These are phyloP conservation scores for Alternaria panax DNA, from an alignment of 2,329 filamentous ascomycete species.

Conservation along the genomic window DNA sequence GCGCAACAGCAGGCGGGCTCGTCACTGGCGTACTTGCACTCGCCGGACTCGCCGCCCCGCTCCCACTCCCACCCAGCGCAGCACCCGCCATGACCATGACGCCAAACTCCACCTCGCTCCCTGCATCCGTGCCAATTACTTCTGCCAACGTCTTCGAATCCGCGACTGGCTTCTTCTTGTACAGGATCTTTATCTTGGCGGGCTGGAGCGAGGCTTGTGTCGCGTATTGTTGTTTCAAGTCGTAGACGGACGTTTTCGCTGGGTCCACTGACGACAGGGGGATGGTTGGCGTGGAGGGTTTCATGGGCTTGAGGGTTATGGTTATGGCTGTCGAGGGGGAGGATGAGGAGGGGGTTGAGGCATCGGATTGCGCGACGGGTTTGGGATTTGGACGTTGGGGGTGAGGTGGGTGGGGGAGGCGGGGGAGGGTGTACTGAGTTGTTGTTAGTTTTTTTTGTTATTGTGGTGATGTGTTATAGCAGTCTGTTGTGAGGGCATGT, in stretches of 20 bases:
- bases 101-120: slow-evolving; percentile 72
- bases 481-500: neutral
- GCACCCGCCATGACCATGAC: slow-evolving; percentile 83
- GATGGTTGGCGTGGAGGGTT: slow-evolving; percentile 68
- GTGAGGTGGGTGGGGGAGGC: slow-evolving; percentile 64
- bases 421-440: slow-evolving; percentile 73
- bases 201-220: slow-evolving; percentile 63
- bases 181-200: slow-evolving; percentile 84
- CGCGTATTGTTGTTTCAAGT: slow-evolving; percentile 76
- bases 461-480: too few relatives aligned
- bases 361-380: slow-evolving; percentile 56
- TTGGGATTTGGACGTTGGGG: slow-evolving; percentile 55
- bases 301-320: slow-evolving; percentile 76
- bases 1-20: slow-evolving; percentile 58
- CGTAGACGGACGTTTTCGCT: slow-evolving; percentile 75
- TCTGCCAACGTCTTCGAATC: slow-evolving; percentile 82
- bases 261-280: slow-evolving; percentile 67
- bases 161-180: slow-evolving; percentile 83
- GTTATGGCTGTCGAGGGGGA: slow-evolving; percentile 55
- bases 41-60: slow-evolving; percentile 45
- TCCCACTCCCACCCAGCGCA: slow-evolving; percentile 48
- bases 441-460: slow-evolving; percentile 2
- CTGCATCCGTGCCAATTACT: slow-evolving; percentile 65
- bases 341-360: slow-evolving; percentile 36
- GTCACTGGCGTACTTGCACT: slow-evolving; percentile 54